Conservation (phyloP, 177 flowering plant genomes). For the Telopea speciosissima region DNA sequence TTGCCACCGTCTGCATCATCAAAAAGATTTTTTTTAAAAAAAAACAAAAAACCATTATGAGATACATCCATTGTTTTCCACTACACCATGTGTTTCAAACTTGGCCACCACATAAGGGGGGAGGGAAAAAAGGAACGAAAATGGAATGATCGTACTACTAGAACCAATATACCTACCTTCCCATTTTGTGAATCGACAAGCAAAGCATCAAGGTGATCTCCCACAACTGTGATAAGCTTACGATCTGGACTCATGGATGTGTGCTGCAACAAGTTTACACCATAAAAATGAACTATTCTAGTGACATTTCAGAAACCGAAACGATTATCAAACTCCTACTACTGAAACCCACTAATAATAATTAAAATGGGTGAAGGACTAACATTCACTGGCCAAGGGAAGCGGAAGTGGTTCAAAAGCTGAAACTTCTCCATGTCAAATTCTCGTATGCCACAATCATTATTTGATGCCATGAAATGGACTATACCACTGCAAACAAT, state of each 20-base stretch:
- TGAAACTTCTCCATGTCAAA: slow-evolving; percentile 63
- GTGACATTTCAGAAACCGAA: background rate
- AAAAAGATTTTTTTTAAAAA: no score
- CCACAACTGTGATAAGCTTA: slow-evolving; percentile 51
- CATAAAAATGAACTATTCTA: background rate
- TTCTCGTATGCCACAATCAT: slow-evolving; percentile 59
- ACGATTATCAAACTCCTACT: background rate
- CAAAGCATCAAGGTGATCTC: slow-evolving; percentile 53
- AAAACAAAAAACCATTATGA: no score
- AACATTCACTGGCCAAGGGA: slow-evolving; percentile 84
- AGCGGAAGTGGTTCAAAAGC: slow-evolving; percentile 48
- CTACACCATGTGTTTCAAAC: no score
- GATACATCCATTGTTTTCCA: no score
- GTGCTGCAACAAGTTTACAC: slow-evolving; percentile 37
- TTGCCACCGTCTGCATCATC: slow-evolving; percentile 38
- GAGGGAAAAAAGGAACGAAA: no score
- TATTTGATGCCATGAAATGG: slow-evolving; percentile 61
- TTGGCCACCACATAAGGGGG: no score
- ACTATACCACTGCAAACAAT: slow-evolving; percentile 42
- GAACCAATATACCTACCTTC: slow-evolving; percentile 40
- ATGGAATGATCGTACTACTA: no score
- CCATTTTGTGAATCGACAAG: slow-evolving; percentile 59
- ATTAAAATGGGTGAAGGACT: slow-evolving; percentile 20
- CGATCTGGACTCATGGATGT: slow-evolving; percentile 72
- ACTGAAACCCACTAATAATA: background rate